phyloP scores from a whole-genome alignment of 2,329 filamentous ascomycete genomes.

The Amauroascus niger region DNA sequence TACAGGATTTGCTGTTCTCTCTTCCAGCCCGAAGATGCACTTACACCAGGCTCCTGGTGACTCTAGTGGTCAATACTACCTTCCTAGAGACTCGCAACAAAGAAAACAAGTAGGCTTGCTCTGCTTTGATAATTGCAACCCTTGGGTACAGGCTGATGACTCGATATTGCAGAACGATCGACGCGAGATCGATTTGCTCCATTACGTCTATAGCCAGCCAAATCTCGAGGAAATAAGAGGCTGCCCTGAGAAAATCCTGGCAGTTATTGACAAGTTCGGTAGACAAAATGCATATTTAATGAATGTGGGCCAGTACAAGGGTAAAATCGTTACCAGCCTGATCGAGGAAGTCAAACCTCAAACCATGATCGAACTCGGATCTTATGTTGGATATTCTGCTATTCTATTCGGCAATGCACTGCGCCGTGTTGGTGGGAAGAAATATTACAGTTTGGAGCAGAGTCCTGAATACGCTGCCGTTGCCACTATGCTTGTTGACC shows the following conservation, averaged over 20 bases:
- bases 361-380: constrained; percentile 67
- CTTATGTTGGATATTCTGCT: constrained; percentile 73
- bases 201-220: constrained; percentile 55
- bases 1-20: not conserved
- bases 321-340: constrained; percentile 57
- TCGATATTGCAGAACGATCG: constrained; percentile 48
- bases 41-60: not conserved
- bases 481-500: constrained; percentile 57
- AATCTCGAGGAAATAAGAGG: constrained; percentile 55
- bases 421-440: constrained; percentile 51
- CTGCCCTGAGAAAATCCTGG: constrained; percentile 54
- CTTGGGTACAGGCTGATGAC: not conserved
- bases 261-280: constrained; percentile 61
- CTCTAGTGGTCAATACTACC: not conserved
- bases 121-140: not conserved
- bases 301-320: constrained; percentile 70
- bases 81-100: not conserved
- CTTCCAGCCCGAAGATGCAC: not conserved
- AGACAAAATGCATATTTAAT: constrained; percentile 61
- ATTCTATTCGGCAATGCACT: constrained; percentile 63
- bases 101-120: not conserved
- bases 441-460: constrained; percentile 62
- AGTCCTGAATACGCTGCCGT: constrained; percentile 66
- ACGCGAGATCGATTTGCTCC: constrained; percentile 62
- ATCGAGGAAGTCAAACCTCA: constrained; percentile 58